Evolutionary conservation across 1,139 yeast species (phyloP), one percentile per base, ranked within the genome.

Genomic region (Scheffersomyces quercinus): DNA sequence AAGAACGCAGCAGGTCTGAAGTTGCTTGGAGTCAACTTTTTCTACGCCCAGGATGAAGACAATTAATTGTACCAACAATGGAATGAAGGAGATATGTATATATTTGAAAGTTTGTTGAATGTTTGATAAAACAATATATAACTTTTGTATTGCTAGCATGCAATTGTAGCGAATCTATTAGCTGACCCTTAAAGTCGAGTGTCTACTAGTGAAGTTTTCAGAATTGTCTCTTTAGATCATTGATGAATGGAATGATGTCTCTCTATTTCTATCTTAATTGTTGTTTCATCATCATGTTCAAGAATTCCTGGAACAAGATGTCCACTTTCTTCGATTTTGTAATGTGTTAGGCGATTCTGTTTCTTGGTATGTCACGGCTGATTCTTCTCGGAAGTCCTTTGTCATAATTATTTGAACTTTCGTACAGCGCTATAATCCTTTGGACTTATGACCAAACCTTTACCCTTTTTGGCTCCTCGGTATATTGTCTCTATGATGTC

Each of bases 401-500:
- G 14, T 13, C 14, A 13, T 2, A 13, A 13, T 13, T 34, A 42
- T 29, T 43, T 33, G 34, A 28, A 13, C 37, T 35, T 44, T 29
- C 45, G 26, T 5, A 37, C 42, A 29, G 64, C 52, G 47, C 73
- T 70, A 65, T 82, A 73, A 70, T 83, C 89, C 55, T 73, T 76
- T 0, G 98, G 98, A 53, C 96, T 85, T 7, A 85, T 79, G 12
- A 90, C 98, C 51, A 93, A 69, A 48, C 99, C 98, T 63, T 89
- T 86, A 31, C 98, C 98, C 67, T 90, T 90, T 35, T 81, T 72
- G 2, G 98, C 98, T 0, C 97, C 98, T 49, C 97, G 67, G 62
- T 85, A 93, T 1, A 93, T 81, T 0, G 95, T 86, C 59, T 95
- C 99, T 24, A 93, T 69, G 29, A 95, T 86, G 62, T 93, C 99